Base-by-base conservation (phyloP, 2,329 filamentous ascomycete genomes). In the Fusarium cicatricum region DNA sequence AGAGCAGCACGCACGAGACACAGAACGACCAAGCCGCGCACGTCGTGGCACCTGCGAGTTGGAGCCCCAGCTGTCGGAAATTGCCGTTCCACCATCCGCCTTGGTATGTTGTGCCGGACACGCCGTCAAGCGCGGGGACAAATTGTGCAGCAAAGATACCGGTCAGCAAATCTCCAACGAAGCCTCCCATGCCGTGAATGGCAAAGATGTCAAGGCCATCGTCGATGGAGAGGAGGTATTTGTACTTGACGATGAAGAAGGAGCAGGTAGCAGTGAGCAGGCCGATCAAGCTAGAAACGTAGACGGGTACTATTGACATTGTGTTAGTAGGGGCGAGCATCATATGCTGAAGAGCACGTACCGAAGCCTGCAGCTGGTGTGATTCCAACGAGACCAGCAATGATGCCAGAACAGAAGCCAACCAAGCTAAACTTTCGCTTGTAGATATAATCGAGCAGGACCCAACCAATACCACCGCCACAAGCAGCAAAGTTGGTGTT, bases 191-290 rank as follows among this genome's bases (percentile, higher is more conserved):
- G 15, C 83, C 83, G 64, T 87, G 84, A 23, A 86, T 79, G 26
- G 82, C 82, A 55, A 85, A 86, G 43, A 86, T 83, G 54, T 86
- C 83, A 45, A 86, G 76, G 3, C 82, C 82, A 39, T 86, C 84
- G 53, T 86, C 84, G 11, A 86, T 77, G 9, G 75, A 74, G 5
- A 85, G 71, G 55, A 82, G 73, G 44, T 84, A 74, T 62, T 85
- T 85, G 61, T 80, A 68, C 50, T 78, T 74, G 48, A 78, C 78
- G 11, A 77, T 70, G 52, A 78, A 80, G 52, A 79, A 80, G 58
- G 79, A 83, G 16, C 74, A 73, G 3, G 75, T 66, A 0, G 79
- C 73, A 0, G 83, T 85, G 2, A 86, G 59, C 14, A 81, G 75
- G 3, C 84, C 84, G 15, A 86, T 77, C 0, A 83, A 71, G 0